These are phyloP conservation scores for Candida pini DNA, from an alignment of 805 yeast species.

Conservation along the genomic window DNA sequence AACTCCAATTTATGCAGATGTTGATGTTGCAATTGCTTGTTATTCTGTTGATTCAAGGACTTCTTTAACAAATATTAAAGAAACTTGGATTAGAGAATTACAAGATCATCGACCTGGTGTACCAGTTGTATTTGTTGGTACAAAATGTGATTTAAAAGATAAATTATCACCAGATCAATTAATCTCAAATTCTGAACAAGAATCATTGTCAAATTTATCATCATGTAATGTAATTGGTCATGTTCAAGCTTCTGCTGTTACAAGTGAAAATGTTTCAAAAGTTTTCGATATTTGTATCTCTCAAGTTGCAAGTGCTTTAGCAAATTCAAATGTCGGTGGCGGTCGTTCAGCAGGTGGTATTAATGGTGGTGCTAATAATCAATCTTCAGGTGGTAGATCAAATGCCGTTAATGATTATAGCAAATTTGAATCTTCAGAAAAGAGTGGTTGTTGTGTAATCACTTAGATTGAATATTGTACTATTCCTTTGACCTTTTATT, in stretches of 20 bases:
- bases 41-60: constrained; percentile 57
- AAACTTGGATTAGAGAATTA: constrained; percentile 79
- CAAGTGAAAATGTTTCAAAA: constrained; percentile 53
- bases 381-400: no score
- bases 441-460: no score
- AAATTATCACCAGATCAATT: constrained; percentile 17
- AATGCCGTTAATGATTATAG: no score
- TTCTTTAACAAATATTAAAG: constrained; percentile 66
- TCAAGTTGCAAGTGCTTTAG: constrained; percentile 15
- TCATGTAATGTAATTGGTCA: constrained; percentile 59
- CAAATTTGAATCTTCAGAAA: no score
- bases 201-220: constrained; percentile 48
- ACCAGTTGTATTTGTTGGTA: constrained; percentile 73
- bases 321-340: no score
- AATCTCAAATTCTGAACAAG: constrained; percentile 34
- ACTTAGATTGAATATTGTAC: no score
- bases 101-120: constrained; percentile 71
- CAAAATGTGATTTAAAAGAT: constrained; percentile 55
- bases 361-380: no score
- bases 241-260: constrained; percentile 71
- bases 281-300: constrained; percentile 52
- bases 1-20: constrained; percentile 74
- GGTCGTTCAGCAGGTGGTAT: no score
- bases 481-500: no score
- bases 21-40: constrained; percentile 64